phyloP scores from a whole-genome alignment of 495 filamentous ascomycete genomes.

The Chaetomium fimeti region DNA sequence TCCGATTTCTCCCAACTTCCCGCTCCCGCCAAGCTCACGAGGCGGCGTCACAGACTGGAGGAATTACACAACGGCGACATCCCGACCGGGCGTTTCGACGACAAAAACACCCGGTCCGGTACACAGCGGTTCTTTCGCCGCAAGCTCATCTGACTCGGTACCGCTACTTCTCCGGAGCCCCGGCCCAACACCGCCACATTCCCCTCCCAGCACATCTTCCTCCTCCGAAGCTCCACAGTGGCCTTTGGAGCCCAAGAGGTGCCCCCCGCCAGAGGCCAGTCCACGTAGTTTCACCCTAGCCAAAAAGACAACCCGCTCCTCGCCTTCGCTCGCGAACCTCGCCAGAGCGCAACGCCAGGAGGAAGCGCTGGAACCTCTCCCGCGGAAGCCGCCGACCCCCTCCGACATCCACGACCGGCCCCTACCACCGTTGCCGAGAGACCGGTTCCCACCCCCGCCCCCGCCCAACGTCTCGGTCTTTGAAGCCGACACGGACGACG shows the following conservation, averaged over 20 bases:
- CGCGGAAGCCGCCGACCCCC: background rate
- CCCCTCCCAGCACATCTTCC: conserved; percentile 9
- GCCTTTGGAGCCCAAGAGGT: background rate
- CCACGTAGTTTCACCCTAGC: conserved; percentile 25
- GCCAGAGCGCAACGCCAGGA: conserved; percentile 17
- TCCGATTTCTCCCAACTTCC: conserved; percentile 3
- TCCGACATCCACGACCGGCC: conserved; percentile 14
- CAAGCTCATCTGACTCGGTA: conserved; percentile 20
- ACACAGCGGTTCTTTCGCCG: background rate
- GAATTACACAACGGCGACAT: background rate
- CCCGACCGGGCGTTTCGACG: background rate
- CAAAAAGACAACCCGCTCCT: conserved; percentile 23
- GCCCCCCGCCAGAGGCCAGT: conserved; percentile 23
- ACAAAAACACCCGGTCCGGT: background rate
- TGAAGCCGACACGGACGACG: conserved; percentile 30
- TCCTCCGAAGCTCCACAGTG: conserved; percentile 4
- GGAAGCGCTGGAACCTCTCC: background rate
- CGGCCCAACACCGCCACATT: background rate
- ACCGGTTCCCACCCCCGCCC: background rate
- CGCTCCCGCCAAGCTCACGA: background rate
- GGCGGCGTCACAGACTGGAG: background rate
- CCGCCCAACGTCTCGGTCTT: conserved; percentile 29
- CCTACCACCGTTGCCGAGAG: conserved; percentile 17
- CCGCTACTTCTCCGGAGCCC: conserved; percentile 16
- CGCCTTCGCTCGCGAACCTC: conserved; percentile 22